Percentiles rank a stretch among this genome's conserved stretches.
Evolutionary conservation across 176 grass and related monocot species (phyloP).

Genomic region (Bromus sterilis): DNA sequence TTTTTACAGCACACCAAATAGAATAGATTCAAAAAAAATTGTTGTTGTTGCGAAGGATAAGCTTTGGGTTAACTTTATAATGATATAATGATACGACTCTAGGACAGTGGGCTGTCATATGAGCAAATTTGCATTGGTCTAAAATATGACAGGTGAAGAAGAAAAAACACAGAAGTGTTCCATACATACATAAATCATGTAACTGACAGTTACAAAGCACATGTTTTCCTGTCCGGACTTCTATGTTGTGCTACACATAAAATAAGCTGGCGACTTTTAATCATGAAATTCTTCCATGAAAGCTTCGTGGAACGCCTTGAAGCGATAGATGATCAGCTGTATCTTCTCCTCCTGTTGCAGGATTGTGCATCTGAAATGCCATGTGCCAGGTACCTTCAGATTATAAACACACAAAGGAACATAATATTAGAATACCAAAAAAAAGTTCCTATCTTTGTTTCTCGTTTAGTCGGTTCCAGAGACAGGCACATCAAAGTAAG

Average conservation of each 20-base stretch:
- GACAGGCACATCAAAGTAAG: neutral
- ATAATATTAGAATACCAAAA: conserved; percentile 17
- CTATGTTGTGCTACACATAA: neutral
- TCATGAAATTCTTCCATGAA: conserved; percentile 58
- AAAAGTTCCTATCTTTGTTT: neutral
- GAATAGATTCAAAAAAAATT: neutral
- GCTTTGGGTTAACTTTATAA: neutral
- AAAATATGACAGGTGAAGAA: neutral
- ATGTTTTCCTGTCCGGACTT: neutral
- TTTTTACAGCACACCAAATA: neutral
- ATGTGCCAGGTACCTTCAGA: conserved; percentile 65
- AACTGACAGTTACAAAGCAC: neutral
- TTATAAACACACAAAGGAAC: neutral
- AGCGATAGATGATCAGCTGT: conserved; percentile 35
- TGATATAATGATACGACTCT: neutral
- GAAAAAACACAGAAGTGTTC: neutral
- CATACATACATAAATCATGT: neutral
- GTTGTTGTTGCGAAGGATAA: neutral
- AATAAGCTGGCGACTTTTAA: neutral
- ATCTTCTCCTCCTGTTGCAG: conserved; percentile 66
- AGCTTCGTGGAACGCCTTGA: conserved; percentile 58
- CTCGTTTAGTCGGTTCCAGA: neutral
- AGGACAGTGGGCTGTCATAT: neutral
- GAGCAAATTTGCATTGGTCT: neutral
- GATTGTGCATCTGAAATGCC: conserved; percentile 86